Base-by-base conservation (phyloP, 345 rosid genomes). In the Moricandia arvensis region DNA sequence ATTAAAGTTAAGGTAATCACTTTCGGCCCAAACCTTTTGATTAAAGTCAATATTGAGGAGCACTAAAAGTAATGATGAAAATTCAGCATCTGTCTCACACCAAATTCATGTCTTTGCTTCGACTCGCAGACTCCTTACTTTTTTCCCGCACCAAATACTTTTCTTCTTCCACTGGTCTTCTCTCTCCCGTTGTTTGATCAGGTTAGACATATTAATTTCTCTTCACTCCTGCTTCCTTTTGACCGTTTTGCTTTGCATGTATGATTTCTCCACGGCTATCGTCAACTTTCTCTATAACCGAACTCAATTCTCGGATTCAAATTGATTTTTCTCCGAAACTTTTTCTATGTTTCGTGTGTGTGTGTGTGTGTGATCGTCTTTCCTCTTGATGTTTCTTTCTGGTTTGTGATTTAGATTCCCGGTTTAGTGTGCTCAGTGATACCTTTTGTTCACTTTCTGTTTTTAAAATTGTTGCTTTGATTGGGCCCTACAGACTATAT, bases 61-160 rank as follows among this genome's bases (percentile, higher is more conserved):
- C 49, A 4, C 38, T 15, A 1, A 18, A 5, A 58, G 7, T 12
- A 58, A 13, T 37, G 18, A 57, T 16, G 51, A 43, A 41, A 18
- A 53, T 8, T 41, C 31, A 49, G 35, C 67, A 57, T 57, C 66
- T 33, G n/a, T 41, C 63, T 59, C 69, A 35, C 77, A 72, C 74
- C 74, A 78, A 18, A 29, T 67, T 3, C 63, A 29, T 72, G 61
- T 30, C 77, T 72, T 72, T 60, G 2, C 80, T 71, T 77, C 7
- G 2, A 77, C 72, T 71, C 55, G 58, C 66, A 63, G 75, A 33
- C 80, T 77, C 60, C 49, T 41, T 45, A 37, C 16, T 34, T 41
- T 38, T 35, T 57, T 58, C 38, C 12, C 49, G 17, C 21, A 1
- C 30, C 6, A 17, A 18, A 21, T 69, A 62, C 74, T 27, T 76